Percentiles rank a stretch among this genome's conserved stretches.
Conservation (phyloP, 1,284 basidiomycete genomes). For the Pulchroboletus neoregius region DNA sequence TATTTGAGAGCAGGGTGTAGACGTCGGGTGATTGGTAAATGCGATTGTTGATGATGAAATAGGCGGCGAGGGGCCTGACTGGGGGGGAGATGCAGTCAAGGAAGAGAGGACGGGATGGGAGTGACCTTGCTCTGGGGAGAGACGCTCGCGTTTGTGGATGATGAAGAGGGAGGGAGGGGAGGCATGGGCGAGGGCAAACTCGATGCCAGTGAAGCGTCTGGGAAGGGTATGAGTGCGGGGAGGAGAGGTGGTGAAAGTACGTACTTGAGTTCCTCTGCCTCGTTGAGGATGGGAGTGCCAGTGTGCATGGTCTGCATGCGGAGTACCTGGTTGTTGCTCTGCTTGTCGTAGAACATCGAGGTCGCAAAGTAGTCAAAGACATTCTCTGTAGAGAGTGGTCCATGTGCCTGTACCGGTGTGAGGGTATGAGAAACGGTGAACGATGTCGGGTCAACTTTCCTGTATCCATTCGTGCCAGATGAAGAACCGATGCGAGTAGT, state of each 20-base stretch:
- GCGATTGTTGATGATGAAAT: slow-evolving; percentile 81
- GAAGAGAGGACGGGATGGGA: slow-evolving; percentile 6
- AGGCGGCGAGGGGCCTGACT: slow-evolving; percentile 74
- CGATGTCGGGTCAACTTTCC: slow-evolving; percentile 28
- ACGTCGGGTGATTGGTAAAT: slow-evolving; percentile 85
- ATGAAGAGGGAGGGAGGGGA: slow-evolving; percentile 77
- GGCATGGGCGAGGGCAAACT: slow-evolving; percentile 77
- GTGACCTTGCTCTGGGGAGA: slow-evolving; percentile 76
- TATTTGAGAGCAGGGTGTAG: slow-evolving; percentile 77
- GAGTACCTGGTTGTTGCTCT: slow-evolving; percentile 83
- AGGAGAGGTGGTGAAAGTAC: slow-evolving; percentile 16
- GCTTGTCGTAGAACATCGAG: slow-evolving; percentile 87
- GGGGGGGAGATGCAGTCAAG: slow-evolving; percentile 5
- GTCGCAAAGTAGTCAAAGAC: slow-evolving; percentile 83
- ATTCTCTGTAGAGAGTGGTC: slow-evolving; percentile 68
- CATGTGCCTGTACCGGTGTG: slow-evolving; percentile 48
- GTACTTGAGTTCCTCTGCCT: slow-evolving; percentile 77
- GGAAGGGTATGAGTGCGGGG: slow-evolving; percentile 3
- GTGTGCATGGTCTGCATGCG: slow-evolving; percentile 87
- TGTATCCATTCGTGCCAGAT: slow-evolving; percentile 87
- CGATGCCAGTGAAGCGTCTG: slow-evolving; percentile 79
- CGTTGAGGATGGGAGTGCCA: slow-evolving; percentile 63
- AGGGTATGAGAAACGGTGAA: background rate
- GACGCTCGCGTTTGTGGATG: slow-evolving; percentile 79
- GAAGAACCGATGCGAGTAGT: slow-evolving; percentile 75